These are phyloP conservation scores for Arthrobotrys sphaeroides DNA, from an alignment of 2,329 filamentous ascomycete genomes.

Conservation along the genomic window DNA sequence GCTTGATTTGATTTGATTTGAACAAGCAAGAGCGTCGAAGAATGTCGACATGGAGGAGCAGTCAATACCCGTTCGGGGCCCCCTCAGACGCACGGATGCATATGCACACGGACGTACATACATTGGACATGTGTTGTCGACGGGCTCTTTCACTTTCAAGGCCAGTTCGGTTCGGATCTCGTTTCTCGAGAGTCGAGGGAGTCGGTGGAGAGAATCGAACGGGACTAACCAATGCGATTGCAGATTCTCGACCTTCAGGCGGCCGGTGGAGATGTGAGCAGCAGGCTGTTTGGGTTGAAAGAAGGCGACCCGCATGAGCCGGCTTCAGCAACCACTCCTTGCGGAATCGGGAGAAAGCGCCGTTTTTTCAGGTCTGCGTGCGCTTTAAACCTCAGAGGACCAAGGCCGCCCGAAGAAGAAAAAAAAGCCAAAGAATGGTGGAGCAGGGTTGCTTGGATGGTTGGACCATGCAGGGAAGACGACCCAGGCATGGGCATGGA, in stretches of 20 bases:
- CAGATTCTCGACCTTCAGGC: slow-evolving; percentile 5
- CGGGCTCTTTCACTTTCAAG: slow-evolving; percentile 13
- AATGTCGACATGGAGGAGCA: slow-evolving; percentile 15
- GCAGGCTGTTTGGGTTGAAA: slow-evolving; percentile 52
- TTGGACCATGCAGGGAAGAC: slow-evolving; percentile 47
- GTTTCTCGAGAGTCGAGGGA: slow-evolving; percentile 12
- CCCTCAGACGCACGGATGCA: slow-evolving; percentile 22
- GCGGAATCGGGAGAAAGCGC: slow-evolving; percentile 54
- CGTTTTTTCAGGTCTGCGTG: slow-evolving; percentile 53
- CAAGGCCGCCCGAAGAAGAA: slow-evolving; percentile 23
- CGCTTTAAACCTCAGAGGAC: slow-evolving; percentile 43
- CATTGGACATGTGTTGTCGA: slow-evolving; percentile 41
- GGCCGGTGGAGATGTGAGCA: slow-evolving; percentile 17
- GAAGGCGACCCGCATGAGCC: slow-evolving; percentile 53
- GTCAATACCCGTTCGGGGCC: slow-evolving; percentile 2
- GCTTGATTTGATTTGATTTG: neutral
- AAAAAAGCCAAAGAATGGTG: slow-evolving; percentile 47
- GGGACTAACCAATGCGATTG: slow-evolving; percentile 37
- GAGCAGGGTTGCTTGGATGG: slow-evolving; percentile 51
- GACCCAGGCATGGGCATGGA: slow-evolving; percentile 19
- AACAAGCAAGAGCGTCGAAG: slow-evolving; percentile 10
- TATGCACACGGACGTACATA: slow-evolving; percentile 10
- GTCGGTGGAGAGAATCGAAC: slow-evolving; percentile 6
- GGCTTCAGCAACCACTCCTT: slow-evolving; percentile 54
- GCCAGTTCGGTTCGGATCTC: neutral